Conservation (phyloP, 2,329 filamentous ascomycete species). For the Dothideomycetidae sp. region DNA sequence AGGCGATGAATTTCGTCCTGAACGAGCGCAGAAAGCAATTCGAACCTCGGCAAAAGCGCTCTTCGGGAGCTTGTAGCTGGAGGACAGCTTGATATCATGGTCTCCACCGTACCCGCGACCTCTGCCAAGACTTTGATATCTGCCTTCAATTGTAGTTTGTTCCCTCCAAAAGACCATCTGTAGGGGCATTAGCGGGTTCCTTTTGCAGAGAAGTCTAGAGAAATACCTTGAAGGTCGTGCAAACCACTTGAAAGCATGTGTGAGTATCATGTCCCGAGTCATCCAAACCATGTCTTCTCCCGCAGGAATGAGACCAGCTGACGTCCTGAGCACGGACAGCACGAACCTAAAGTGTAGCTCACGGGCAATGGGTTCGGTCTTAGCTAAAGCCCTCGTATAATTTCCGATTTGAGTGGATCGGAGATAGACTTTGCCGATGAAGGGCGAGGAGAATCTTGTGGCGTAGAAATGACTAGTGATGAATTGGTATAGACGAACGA, state of each 20-base stretch:
- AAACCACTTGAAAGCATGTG: conserved; percentile 83
- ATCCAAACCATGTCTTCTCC: conserved; percentile 59
- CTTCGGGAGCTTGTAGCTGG: conserved; percentile 38
- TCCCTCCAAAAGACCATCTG: conserved; percentile 89
- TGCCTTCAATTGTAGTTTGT: conserved; percentile 82
- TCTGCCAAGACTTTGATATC: conserved; percentile 73
- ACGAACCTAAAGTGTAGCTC: conserved; percentile 87
- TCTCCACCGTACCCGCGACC: conserved; percentile 52
- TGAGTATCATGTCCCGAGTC: conserved; percentile 77
- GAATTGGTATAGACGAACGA: conserved; percentile 74
- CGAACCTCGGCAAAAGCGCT: conserved; percentile 63
- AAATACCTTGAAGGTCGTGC: conserved; percentile 51
- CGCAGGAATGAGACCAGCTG: conserved; percentile 53
- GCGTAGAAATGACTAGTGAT: conserved; percentile 91
- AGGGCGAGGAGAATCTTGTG: conserved; percentile 66
- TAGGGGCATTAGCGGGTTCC: conserved; percentile 12
- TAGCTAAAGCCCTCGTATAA: conserved; percentile 59
- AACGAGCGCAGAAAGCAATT: conserved; percentile 65
- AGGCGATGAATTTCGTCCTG: conserved; percentile 74
- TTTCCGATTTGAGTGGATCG: conserved; percentile 67
- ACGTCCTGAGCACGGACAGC: conserved; percentile 64
- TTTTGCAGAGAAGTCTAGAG: not conserved
- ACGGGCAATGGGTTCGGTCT: conserved; percentile 54
- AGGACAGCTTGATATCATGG: conserved; percentile 45
- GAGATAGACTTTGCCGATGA: conserved; percentile 68